Conservation (phyloP, 192 early-diverging fungal species). For the Backusella mclennaniae region DNA sequence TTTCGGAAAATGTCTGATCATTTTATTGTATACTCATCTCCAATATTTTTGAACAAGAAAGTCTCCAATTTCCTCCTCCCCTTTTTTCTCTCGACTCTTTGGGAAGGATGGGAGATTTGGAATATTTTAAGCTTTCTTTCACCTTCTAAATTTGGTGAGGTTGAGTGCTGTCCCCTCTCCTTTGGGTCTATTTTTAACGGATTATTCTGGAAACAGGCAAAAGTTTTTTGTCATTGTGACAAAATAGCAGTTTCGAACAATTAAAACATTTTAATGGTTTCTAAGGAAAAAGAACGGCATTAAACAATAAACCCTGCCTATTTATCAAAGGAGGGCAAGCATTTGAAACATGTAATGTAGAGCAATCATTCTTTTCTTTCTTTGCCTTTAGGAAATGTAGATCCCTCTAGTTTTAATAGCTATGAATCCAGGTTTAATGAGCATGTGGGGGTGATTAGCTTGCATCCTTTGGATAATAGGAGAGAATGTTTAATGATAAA, state of each 20-base stretch:
- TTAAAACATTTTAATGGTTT: too few species aligned
- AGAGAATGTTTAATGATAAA: too few species aligned
- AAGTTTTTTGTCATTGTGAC: not conserved
- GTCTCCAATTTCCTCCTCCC: not conserved
- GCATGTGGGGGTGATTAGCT: not conserved
- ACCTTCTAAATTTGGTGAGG: not conserved
- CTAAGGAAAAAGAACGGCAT: not conserved
- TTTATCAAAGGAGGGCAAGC: not conserved
- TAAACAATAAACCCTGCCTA: not conserved
- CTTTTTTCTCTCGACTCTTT: not conserved
- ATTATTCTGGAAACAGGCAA: not conserved
- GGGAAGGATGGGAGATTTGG: not conserved
- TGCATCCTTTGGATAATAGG: not conserved
- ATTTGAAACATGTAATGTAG: not conserved
- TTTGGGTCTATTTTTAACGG: not conserved
- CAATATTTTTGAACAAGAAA: not conserved
- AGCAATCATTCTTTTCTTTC: not conserved
- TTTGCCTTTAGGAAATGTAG: not conserved
- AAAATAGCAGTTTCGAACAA: too few species aligned
- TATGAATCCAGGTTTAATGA: not conserved
- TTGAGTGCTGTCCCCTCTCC: not conserved
- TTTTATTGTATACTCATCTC: not conserved
- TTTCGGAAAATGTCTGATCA: not conserved
- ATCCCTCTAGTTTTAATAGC: not conserved
- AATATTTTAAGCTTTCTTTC: not conserved